Evolutionary conservation across 108 stramenopile species (phyloP).

Genomic region (Skeletonema grethae): DNA sequence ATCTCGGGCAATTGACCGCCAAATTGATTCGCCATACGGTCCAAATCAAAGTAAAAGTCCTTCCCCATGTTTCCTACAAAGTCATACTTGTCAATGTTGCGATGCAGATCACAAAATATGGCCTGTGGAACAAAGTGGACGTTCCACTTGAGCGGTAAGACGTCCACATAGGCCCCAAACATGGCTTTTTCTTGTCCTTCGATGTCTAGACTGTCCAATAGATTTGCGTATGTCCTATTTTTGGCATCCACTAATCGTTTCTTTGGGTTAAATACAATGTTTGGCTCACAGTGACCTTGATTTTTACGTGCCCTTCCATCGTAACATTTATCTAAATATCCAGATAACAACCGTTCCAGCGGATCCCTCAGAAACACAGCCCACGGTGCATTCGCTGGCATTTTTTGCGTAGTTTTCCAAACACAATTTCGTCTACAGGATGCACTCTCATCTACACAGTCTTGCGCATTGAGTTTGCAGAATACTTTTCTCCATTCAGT

Average conservation of each 20-base stretch:
- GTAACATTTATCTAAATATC: conserved; percentile 64
- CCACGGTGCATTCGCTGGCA: conserved; percentile 20
- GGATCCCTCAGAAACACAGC: conserved; percentile 70
- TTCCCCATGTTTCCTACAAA: conserved; percentile 62
- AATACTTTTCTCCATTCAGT: conserved; percentile 52
- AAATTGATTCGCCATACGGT: conserved; percentile 33
- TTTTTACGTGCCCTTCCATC: conserved; percentile 18
- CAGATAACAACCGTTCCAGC: conserved; percentile 62
- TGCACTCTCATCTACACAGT: conserved; percentile 7
- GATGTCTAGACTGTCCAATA: conserved; percentile 11
- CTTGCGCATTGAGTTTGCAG: conserved; percentile 28
- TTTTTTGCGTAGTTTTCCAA: conserved; percentile 11
- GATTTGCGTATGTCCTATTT: conserved; percentile 9
- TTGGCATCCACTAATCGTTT: conserved; percentile 4
- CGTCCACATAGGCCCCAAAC: conserved; percentile 64
- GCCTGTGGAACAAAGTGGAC: conserved; percentile 64
- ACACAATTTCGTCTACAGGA: conserved; percentile 9
- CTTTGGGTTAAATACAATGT: conserved; percentile 32
- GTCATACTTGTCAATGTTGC: conserved; percentile 50
- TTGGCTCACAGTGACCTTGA: conserved; percentile 53
- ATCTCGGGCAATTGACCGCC: conserved; percentile 15
- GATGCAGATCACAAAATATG: conserved; percentile 62
- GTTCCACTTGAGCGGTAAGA: conserved; percentile 68
- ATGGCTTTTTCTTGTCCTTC: conserved; percentile 33
- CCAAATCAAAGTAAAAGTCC: conserved; percentile 39